Percentiles rank a stretch among this genome's conserved stretches.
These are phyloP conservation scores for Osmozyma mogii DNA, from an alignment of 805 yeast species.

Conservation along the genomic window DNA sequence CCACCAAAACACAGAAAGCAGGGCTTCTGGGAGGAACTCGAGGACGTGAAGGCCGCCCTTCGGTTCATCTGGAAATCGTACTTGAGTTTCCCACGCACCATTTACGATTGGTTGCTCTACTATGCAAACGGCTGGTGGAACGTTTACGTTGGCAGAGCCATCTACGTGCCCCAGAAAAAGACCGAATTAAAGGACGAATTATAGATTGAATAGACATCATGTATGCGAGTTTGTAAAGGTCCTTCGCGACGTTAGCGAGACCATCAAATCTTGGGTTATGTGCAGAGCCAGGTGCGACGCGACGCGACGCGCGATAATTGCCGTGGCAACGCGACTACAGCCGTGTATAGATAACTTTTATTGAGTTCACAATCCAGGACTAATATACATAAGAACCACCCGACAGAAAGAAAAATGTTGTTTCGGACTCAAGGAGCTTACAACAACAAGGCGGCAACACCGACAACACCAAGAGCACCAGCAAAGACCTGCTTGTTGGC, in stretches of 20 bases:
- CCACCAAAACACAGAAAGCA: slow-evolving; percentile 3
- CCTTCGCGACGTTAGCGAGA: no score
- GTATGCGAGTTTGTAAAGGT: no score
- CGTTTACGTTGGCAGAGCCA: slow-evolving; percentile 53
- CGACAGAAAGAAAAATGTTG: no score
- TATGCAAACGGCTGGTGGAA: slow-evolving; percentile 62
- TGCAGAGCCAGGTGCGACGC: no score
- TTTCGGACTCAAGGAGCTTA: no score
- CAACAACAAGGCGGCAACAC: slow-evolving; percentile 32
- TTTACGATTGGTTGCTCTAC: slow-evolving; percentile 43
- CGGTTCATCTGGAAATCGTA: slow-evolving; percentile 62
- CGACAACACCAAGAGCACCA: slow-evolving; percentile 35
- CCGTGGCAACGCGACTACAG: no score
- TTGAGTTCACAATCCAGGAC: no score
- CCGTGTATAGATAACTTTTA: no score
- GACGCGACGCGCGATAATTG: no score
- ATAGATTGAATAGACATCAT: slow-evolving; percentile 1
- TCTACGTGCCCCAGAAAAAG: slow-evolving; percentile 11
- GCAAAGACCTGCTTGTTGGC: slow-evolving; percentile 22
- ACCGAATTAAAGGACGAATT: slow-evolving; percentile 9
- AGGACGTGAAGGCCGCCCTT: slow-evolving; percentile 51
- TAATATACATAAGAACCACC: no score
- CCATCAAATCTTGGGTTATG: no score
- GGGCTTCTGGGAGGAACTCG: slow-evolving; percentile 35
- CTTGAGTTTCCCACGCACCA: slow-evolving; percentile 55